Conservation (phyloP, 1,284 basidiomycete genomes). For the Macrocybe sp. region DNA sequence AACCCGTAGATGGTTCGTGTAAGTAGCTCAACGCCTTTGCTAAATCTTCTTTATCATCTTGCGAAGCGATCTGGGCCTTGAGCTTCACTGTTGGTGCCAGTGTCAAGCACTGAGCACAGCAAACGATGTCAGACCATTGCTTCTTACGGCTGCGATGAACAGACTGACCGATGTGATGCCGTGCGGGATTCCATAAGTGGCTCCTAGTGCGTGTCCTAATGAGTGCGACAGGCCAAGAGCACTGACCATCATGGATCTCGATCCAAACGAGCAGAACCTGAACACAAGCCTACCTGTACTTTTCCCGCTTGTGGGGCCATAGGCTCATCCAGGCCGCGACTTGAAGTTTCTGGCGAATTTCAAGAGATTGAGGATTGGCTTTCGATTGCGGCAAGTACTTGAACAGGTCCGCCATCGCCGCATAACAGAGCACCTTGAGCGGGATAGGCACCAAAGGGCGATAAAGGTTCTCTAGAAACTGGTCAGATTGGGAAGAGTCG, state of each 20-base stretch:
- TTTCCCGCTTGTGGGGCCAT: slow-evolving; percentile 59
- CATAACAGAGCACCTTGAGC: slow-evolving; percentile 58
- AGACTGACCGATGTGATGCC: slow-evolving; percentile 71
- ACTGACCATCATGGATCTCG: slow-evolving; percentile 24
- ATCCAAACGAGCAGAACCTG: not conserved
- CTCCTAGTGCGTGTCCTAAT: slow-evolving; percentile 73
- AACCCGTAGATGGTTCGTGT: slow-evolving; percentile 51
- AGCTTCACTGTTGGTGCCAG: slow-evolving; percentile 59
- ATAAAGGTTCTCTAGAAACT: slow-evolving; percentile 59
- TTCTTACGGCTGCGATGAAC: not conserved
- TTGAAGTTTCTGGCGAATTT: slow-evolving; percentile 63
- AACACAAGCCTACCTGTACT: slow-evolving; percentile 37
- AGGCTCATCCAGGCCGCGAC: slow-evolving; percentile 78
- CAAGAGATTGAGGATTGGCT: slow-evolving; percentile 51
- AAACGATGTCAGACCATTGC: slow-evolving; percentile 4
- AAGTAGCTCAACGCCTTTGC: slow-evolving; percentile 54
- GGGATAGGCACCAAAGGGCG: slow-evolving; percentile 53
- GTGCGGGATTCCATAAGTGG: slow-evolving; percentile 73
- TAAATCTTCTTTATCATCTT: slow-evolving; percentile 55
- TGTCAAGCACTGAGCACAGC: slow-evolving; percentile 60
- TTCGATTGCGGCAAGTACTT: slow-evolving; percentile 65
- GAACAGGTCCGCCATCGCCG: slow-evolving; percentile 70
- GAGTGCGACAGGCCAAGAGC: slow-evolving; percentile 71
- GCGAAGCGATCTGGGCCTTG: slow-evolving; percentile 48
- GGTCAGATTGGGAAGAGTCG: not conserved